Percentiles rank a stretch among this genome's conserved stretches.
Evolutionary conservation across 139 green algal genomes (phyloP).

Genomic region (Chlamydomonas schloesseri): DNA sequence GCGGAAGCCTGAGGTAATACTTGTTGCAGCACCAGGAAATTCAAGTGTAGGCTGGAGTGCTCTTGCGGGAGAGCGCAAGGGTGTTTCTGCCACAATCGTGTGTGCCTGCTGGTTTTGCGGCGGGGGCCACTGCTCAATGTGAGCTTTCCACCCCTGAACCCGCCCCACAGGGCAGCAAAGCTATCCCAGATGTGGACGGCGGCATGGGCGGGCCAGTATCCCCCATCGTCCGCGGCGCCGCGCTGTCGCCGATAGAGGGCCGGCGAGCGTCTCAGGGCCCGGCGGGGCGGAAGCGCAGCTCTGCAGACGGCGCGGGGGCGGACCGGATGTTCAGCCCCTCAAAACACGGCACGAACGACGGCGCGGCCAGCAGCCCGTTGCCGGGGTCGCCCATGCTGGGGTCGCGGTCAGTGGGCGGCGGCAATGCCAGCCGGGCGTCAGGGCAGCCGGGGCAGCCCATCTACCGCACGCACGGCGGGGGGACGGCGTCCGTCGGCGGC

Average conservation of each 20-base stretch:
- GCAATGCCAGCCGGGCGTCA: neutral
- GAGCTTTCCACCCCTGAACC: no score
- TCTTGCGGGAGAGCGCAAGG: neutral
- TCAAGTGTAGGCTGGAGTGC: no score
- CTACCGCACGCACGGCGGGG: no score
- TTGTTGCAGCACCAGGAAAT: no score
- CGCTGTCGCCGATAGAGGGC: constrained; percentile 10
- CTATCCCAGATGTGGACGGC: neutral
- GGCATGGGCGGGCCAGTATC: constrained; percentile 2
- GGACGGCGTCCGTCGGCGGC: neutral
- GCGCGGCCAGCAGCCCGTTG: neutral
- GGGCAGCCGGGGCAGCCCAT: no score
- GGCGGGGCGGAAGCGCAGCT: neutral
- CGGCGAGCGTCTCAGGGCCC: neutral
- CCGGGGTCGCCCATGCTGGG: neutral
- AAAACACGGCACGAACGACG: no score
- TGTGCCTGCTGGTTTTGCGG: no score
- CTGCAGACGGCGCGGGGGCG: neutral
- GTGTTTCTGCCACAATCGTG: neutral
- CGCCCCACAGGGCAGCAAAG: constrained; percentile 1
- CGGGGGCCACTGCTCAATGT: no score
- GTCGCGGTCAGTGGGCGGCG: neutral
- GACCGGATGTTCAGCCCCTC: no score
- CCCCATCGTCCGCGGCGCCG: neutral
- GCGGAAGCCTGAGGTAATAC: neutral